A percentile compares a stretch with the other conserved stretches of the same genome.
Conservation (phyloP, 2,329 filamentous ascomycete species). For the Triangularia verruculosa region DNA sequence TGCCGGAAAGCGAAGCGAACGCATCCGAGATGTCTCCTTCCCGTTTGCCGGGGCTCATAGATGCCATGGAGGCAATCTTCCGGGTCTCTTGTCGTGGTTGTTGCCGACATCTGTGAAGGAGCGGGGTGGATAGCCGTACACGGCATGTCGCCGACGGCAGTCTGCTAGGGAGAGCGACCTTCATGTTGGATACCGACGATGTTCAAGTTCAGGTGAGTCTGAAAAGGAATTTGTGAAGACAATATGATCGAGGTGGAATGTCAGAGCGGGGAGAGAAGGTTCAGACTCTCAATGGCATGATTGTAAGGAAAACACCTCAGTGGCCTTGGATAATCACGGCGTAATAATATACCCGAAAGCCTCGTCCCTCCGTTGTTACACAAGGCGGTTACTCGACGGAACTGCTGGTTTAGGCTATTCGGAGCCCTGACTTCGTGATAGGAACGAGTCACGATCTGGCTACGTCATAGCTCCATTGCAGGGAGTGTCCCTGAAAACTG, state of each 20-base stretch:
- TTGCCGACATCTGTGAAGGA: not conserved
- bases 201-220: too few relatives aligned
- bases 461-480: not conserved
- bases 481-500: not conserved
- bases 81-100: not conserved
- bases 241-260: not conserved
- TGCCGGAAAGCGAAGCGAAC: constrained; percentile 57
- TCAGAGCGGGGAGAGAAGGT: not conserved
- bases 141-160: not conserved
- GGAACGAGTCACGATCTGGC: not conserved
- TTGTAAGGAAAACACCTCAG: not conserved
- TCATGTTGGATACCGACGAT: not conserved
- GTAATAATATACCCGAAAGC: not conserved
- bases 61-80: constrained; percentile 17
- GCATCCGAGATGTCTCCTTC: constrained; percentile 62
- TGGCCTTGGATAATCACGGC: not conserved
- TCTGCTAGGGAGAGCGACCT: not conserved
- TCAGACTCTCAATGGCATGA: not conserved
- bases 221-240: too few relatives aligned
- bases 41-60: constrained; percentile 38
- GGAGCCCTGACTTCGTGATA: too few relatives aligned
- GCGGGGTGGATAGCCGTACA: not conserved
- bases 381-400: too few relatives aligned
- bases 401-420: not conserved
- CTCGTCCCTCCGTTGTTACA: too few relatives aligned